Evolutionary conservation across 345 rosid genomes (phyloP), one percentile per base, ranked within the genome.

Genomic region (Hypericum perforatum): DNA sequence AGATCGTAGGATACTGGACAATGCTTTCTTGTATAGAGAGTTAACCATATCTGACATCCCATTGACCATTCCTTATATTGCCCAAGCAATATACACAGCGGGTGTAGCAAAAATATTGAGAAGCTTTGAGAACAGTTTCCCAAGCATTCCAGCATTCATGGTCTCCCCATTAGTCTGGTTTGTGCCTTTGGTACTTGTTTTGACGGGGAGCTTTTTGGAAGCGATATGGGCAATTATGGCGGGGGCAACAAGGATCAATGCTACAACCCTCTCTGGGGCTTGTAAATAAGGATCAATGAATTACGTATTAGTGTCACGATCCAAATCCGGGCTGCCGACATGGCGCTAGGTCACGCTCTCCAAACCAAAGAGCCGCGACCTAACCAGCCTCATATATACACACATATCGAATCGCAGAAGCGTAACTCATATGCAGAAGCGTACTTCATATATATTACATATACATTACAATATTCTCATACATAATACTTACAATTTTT

Each of bases 191-290:
- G 22, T 45, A 45, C 22, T 57, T 59, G 45, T 55, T 62, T 61
- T 22, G 32, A 22, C 2, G 14, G 45, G 56, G 61, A 50, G 52
- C 61, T 68, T 73, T 40, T 39, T 62, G 39, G 45, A 49, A 10
- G 73, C 22, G 53, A 46, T 66, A 5, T 89, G 95, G 4, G 95
- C 95, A 16, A 91, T 59, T 66, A 91, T 78, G 61, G 98, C 95
- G 36, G 98, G 98, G 51, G 96, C 95, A 53, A 87, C 75, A 8
- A 91, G 83, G 63, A 91, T 81, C 49, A 91, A 72, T 16, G 95
- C 98, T 56, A 87, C 92, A 54, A 91, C 57, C 16, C 95, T 76
- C 67, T 85, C 92, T 0, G 96, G 98, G 72, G 95, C 87, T 75
- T 91, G 87, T 62, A 84, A 81, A 67, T 91, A 91, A 16, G 96